Percentiles rank a stretch among this genome's conserved stretches.
These are phyloP conservation scores for Castanea mollissima DNA, from an alignment of 306 rosid species.

Conservation along the genomic window DNA sequence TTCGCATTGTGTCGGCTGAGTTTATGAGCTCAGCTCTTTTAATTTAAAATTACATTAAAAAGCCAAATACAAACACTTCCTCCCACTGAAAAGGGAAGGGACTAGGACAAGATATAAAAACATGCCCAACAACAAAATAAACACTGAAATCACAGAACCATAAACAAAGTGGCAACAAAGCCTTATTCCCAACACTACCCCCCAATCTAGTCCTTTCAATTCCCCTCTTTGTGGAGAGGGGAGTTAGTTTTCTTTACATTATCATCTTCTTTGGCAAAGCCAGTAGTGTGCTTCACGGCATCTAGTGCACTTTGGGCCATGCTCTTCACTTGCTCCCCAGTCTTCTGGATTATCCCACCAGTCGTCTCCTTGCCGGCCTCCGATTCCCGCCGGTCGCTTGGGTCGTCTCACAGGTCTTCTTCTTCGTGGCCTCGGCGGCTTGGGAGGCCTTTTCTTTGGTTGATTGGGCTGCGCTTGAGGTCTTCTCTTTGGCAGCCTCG, in stretches of 20 bases:
- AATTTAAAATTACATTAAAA: neutral
- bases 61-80: neutral
- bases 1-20: too few relatives aligned
- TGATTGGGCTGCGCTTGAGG: slow-evolving; percentile 14
- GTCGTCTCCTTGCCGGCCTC: slow-evolving; percentile 33
- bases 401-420: slow-evolving; percentile 32
- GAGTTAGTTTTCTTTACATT: neutral
- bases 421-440: neutral
- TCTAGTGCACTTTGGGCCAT: slow-evolving; percentile 55
- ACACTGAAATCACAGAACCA: neutral
- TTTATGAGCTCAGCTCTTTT: neutral
- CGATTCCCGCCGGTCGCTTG: slow-evolving; percentile 27
- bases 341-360: slow-evolving; percentile 42
- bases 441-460: slow-evolving; percentile 18
- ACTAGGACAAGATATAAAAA: neutral
- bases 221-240: neutral
- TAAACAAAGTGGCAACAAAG: neutral
- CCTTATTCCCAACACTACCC: neutral
- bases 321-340: slow-evolving; percentile 56
- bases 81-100: neutral
- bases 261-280: slow-evolving; percentile 36
- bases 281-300: slow-evolving; percentile 53
- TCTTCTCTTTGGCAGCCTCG: slow-evolving; percentile 28
- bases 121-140: neutral
- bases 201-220: neutral